phyloP scores from a whole-genome alignment of 352 stramenopile species.

The Pythium apleroticum region DNA sequence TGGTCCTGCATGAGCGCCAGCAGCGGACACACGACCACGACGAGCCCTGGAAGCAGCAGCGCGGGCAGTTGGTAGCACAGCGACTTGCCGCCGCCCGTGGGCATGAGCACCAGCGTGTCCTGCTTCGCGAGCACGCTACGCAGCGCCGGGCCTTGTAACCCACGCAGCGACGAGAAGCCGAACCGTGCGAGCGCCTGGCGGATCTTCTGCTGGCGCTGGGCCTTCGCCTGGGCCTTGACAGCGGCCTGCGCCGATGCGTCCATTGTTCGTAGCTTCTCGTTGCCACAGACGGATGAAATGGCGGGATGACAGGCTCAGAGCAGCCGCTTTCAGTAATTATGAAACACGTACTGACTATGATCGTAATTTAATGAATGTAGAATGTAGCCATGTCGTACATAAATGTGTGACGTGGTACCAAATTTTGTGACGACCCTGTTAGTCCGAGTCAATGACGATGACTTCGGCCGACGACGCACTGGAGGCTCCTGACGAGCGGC shows the following conservation, averaged over 20 bases:
- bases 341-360: not conserved
- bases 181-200: conserved; percentile 43
- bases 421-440: not conserved
- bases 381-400: conserved; percentile 14
- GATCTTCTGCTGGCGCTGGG: conserved; percentile 48
- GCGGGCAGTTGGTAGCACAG: conserved; percentile 96
- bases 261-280: not conserved
- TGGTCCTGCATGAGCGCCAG: conserved; percentile 91
- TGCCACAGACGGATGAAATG: not conserved
- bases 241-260: not conserved
- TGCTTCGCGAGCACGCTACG: conserved; percentile 42
- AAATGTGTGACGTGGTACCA: conserved; percentile 1
- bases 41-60: conserved; percentile 64
- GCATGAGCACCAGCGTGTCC: conserved; percentile 89
- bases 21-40: conserved; percentile 88
- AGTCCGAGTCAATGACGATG: conserved; percentile 21
- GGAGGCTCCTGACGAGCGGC: not conserved
- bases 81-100: conserved; percentile 97
- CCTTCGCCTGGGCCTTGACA: conserved; percentile 23
- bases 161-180: conserved; percentile 42
- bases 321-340: not conserved
- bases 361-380: not conserved
- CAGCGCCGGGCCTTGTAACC: conserved; percentile 43
- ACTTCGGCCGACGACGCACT: not conserved
- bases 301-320: conserved; percentile 8